Base-by-base conservation (phyloP, 805 yeast species). In the Yarrowia alimentaria region DNA sequence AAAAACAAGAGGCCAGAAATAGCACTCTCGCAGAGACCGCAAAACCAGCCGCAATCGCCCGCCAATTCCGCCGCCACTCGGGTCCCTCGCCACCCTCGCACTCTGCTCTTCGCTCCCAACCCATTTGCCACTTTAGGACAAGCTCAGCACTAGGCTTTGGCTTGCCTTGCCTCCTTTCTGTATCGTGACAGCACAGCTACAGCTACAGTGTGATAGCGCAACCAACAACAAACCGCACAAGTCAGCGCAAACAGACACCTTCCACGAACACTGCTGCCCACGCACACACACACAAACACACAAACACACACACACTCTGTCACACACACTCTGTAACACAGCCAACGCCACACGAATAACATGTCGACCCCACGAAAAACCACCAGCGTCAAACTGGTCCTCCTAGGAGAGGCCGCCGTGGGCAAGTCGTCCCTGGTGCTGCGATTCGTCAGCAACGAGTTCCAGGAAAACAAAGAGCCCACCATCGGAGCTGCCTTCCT, bases 401-500 rank as follows among this genome's bases (percentile, higher is more conserved):
- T 91, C 31, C 71, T 91, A 37, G 99, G 99, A 21, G 99, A 91
- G 64, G 97, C 97, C 0, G 99, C 99, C 0, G 99, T 91, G 13
- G 99, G 99, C 49, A 91, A 91, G 64, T 87, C 96, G 4, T 87
- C 96, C 5, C 75, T 91, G 24, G 98, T 91, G 26, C 74, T 91
- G 58, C 76, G 98, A 58, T 91, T 91, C 68, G 98, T 91, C 33
- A 81, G 89, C 57, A 88, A 91, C 67, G 97, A 91, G 63, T 91
- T 91, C 68, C 96, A 93, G 66, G 98, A 90, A 66, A 90, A 91
- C 68, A 90, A 91, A 66, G 98, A 91, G 62, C 97, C 97, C 17
- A 91, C 99, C 2, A 91, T 91, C 59, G 99, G 99, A 12, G 99
- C 99, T 5, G 98, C 98, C 3, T 91, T 91, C 64, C 72, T 91